Evolutionary conservation across 352 stramenopile genomes (phyloP), one percentile per base, ranked within the genome.

Genomic region (Globisporangium nodosum): DNA sequence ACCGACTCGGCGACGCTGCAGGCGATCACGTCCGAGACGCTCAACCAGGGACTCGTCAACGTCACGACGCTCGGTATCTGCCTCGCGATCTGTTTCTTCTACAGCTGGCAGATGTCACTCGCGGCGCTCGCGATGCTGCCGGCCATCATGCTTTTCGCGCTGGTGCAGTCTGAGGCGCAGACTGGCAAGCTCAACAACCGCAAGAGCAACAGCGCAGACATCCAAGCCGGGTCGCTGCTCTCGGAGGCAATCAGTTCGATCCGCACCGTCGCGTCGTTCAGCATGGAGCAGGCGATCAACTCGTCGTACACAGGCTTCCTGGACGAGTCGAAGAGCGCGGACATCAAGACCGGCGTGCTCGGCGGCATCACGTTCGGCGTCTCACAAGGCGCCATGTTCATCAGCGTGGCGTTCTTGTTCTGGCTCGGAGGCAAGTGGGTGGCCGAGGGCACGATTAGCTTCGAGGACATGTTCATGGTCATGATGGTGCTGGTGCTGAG

Each of bases 1-100:
- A 88, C 72, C 0, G 87, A 96, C 61, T 85, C 80, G 7, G 74
- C 83, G 13, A 68, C 85, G 6, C 74, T 96, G 0, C 87, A 94
- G 58, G 68, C 76, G 2, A 84, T 88, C 52, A 89, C 86, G 12
- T 76, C 77, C 12, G 87, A 95, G 30, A 69, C 73, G 1, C 65
- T 93, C 31, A 86, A 87, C 53, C 75, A 77, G 18, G 55, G 51
- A 1, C 62, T 94, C 5, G 69, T 82, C n/a, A 83, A 69, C 1
- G 49, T 66, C 35, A 84, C 74, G n/a, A 80, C 90, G 16, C 81
- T 85, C 24, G 63, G 47, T 4, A 70, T 81, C 49, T 76, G 47
- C 18, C 77, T 86, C 15, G 51, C 35, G 3, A 75, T 86, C 43
- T 58, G 56, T 5, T 83, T 86, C 54, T 84, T 65, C 63, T 77